Base-by-base conservation (phyloP, 2,329 filamentous ascomycete genomes). In the Neopestalotiopsis rosae region DNA sequence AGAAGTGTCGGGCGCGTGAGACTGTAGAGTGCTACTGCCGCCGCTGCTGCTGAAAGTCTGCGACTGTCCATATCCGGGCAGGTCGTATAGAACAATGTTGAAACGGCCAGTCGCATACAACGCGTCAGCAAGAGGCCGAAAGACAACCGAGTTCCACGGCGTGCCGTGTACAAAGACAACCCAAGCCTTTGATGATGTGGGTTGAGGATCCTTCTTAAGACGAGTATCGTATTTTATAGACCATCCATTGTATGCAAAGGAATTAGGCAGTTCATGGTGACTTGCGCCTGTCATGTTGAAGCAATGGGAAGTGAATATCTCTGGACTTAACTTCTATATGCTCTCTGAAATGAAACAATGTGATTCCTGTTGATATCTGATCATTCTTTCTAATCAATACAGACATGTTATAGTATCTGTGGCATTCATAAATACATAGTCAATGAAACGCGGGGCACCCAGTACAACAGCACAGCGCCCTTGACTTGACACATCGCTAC, bases 101-200 rank as follows among this genome's bases (percentile, higher is more conserved):
- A 66, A 66, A 4, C 28, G 63, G 28, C 49, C 42, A 10, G 63
- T 57, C 13, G 63, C 45, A 9, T 9, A 14, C 45, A 66, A 24
- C 9, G 63, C 63, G 14, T 32, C 28, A 17, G 49, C n/a, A 7
- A 66, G 13, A 28, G 42, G 42, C 28, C 24, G 63, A n/a, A 66
- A 66, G 28, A 66, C 42, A 24, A 30, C 63, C 13, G 63, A 66
- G 30, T 5, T 17, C 63, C 63, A 66, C 4, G 63, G 63, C 1
- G 63, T 66, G 45, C 63, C 63, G 34, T 66, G 63, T 28, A 66
- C 49, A 17, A 66, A 66, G 1, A 66, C 49, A 1, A 66, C 62
- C 61, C 62, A 65, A n/a, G 30, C 12, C 42, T 49, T 13, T 24
- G 38, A 20, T 32, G 5, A 2, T 24, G 10, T 30, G 42, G 14